A percentile compares a stretch with the other conserved stretches of the same genome.
These are phyloP conservation scores for Xylaria sp. DNA, from an alignment of 2,329 filamentous ascomycete species.

Conservation along the genomic window DNA sequence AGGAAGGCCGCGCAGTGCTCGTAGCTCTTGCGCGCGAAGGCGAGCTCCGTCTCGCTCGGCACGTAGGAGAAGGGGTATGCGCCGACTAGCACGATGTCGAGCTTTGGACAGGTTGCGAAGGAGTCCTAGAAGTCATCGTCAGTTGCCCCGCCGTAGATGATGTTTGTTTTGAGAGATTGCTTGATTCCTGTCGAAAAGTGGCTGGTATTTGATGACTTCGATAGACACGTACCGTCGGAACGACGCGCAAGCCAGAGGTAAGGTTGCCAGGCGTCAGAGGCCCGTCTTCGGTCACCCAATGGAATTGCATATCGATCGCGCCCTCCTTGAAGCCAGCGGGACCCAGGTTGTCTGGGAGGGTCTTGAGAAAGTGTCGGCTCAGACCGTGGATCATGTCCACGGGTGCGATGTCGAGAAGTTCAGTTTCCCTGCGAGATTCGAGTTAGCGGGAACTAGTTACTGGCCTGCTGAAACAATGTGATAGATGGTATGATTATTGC, in stretches of 20 bases:
- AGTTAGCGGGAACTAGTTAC: background rate
- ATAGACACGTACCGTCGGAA: constrained; percentile 13
- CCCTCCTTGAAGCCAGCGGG: constrained; percentile 18
- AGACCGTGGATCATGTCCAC: constrained; percentile 22
- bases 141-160: background rate
- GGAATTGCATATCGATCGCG: constrained; percentile 19
- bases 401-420: constrained; percentile 13
- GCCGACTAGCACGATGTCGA: constrained; percentile 24
- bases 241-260: constrained; percentile 1
- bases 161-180: too few species aligned
- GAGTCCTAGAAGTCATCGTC: background rate
- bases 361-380: background rate
- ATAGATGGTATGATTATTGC: too few species aligned
- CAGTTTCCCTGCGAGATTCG: constrained; percentile 8
- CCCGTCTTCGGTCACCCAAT: constrained; percentile 22
- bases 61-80: background rate
- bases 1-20: constrained; percentile 13
- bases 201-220: too few species aligned
- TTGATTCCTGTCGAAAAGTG: too few species aligned
- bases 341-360: constrained; percentile 7
- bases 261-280: background rate
- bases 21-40: constrained; percentile 18
- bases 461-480: too few species aligned
- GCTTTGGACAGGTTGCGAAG: constrained; percentile 17
- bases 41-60: background rate